Base-by-base conservation (phyloP, 129 eudicot species). In the Apium graveolens region DNA sequence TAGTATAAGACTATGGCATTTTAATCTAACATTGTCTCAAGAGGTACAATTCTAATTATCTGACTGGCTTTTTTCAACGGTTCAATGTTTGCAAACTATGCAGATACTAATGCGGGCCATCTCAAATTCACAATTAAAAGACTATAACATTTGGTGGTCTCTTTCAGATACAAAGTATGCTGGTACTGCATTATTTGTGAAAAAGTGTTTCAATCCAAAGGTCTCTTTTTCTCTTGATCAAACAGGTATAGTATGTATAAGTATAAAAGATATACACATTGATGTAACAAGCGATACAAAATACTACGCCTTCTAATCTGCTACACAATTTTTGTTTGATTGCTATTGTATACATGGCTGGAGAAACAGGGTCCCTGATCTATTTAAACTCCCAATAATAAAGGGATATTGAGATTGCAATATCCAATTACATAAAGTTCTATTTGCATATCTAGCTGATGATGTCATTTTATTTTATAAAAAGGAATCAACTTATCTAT, bases 111-210 rank as follows among this genome's bases (percentile, higher is more conserved):
- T 89, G 85, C 97, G 97, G 14, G 97, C 97, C 37, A 65, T 96
- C 73, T 92, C 97, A 44, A 90, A 84, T 80, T 85, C 92, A 53
- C 92, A 97, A n/a, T 86, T 96, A 72, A 85, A 83, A 81, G 85
- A 88, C 57, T 95, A 92, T 74, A 81, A 86, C 51, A 92, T 92
- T n/a, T 95, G 99, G 99, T 95, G 99, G 99, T 95, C 99, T 87
- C 99, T 95, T 82, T 87, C 97, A 49, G 99, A 91, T 79, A 83
- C 97, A 31, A 95, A 95, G 86, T 95, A 95, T 78, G 96, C 99
- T 77, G 99, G 99, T 62, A 95, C 97, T n/a, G 97, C 95, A 24
- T 82, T 95, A 82, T 88, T 95, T 68, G 81, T 95, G 53, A 95
- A 90, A 82, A 90, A 90, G 76, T 90, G 97, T 81, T 90, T 86